These are phyloP conservation scores for Microthlaspi erraticum DNA, from an alignment of 345 rosid species.

Conservation along the genomic window DNA sequence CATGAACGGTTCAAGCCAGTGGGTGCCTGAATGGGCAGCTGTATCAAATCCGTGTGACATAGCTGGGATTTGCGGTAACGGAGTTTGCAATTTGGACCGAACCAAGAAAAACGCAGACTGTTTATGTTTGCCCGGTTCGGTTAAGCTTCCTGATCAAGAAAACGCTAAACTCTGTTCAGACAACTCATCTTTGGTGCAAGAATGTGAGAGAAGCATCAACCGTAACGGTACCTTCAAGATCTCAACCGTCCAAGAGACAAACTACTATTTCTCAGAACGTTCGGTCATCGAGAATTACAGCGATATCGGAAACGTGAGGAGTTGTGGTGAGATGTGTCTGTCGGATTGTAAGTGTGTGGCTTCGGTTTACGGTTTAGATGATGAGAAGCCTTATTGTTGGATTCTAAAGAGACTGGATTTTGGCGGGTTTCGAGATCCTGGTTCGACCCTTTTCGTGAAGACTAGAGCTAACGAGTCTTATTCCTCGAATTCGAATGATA, in stretches of 20 bases:
- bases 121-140: constrained; percentile 67
- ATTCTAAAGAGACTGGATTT: constrained; percentile 67
- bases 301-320: constrained; percentile 52
- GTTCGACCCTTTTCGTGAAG: constrained; percentile 80
- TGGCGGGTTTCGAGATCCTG: constrained; percentile 81
- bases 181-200: constrained; percentile 54
- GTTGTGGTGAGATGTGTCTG: constrained; percentile 78
- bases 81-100: constrained; percentile 71
- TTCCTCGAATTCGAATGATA: constrained; percentile 28
- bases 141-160: constrained; percentile 48
- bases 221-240: constrained; percentile 51
- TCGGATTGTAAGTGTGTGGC: constrained; percentile 83
- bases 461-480: constrained; percentile 54
- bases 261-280: constrained; percentile 68
- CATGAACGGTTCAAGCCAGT: constrained; percentile 75
- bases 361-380: constrained; percentile 87
- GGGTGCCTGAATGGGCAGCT: constrained; percentile 95
- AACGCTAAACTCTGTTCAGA: constrained; percentile 50
- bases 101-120: constrained; percentile 83
- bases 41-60: constrained; percentile 87
- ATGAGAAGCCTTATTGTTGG: constrained; percentile 94
- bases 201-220: constrained; percentile 50
- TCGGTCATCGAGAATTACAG: constrained; percentile 76
- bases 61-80: constrained; percentile 87
- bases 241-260: constrained; percentile 70